A percentile compares a stretch with the other conserved stretches of the same genome.
phyloP scores from a whole-genome alignment of 345 rosid genomes.

The Eucalyptus cloeziana region DNA sequence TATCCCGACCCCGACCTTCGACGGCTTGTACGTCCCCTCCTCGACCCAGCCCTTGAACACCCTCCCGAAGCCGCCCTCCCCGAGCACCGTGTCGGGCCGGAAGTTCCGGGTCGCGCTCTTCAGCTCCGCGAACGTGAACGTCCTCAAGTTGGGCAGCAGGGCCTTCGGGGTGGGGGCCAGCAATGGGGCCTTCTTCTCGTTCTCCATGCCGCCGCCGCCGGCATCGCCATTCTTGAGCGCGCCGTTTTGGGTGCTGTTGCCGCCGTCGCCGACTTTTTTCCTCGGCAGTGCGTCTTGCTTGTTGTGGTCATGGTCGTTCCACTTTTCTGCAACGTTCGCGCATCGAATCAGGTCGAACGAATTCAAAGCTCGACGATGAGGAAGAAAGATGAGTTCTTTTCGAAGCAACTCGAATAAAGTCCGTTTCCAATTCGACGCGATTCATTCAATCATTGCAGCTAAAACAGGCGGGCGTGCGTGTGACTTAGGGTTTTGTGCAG shows the following conservation, averaged over 20 bases:
- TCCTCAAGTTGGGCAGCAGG: slow-evolving; percentile 21
- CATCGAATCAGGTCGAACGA: not conserved
- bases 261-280: not conserved
- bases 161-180: not conserved
- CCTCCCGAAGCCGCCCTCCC: slow-evolving; percentile 90
- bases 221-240: not conserved
- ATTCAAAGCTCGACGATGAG: not conserved
- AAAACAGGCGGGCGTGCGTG: not conserved
- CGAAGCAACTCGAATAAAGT: not conserved
- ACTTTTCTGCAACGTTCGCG: not conserved
- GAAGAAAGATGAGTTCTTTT: not conserved
- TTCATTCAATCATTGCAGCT: not conserved
- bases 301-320: not conserved
- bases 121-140: slow-evolving; percentile 42
- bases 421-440: not conserved
- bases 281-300: not conserved
- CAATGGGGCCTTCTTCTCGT: not conserved
- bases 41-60: slow-evolving; percentile 91
- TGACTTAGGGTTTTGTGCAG: not conserved
- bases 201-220: not conserved
- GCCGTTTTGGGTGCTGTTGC: not conserved
- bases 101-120: slow-evolving; percentile 69
- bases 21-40: slow-evolving; percentile 40
- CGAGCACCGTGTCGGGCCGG: slow-evolving; percentile 53
- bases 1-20: slow-evolving; percentile 49